These are phyloP conservation scores for Borealophlyctis nickersoniae DNA, from an alignment of 192 early-diverging fungal species.

Conservation along the genomic window DNA sequence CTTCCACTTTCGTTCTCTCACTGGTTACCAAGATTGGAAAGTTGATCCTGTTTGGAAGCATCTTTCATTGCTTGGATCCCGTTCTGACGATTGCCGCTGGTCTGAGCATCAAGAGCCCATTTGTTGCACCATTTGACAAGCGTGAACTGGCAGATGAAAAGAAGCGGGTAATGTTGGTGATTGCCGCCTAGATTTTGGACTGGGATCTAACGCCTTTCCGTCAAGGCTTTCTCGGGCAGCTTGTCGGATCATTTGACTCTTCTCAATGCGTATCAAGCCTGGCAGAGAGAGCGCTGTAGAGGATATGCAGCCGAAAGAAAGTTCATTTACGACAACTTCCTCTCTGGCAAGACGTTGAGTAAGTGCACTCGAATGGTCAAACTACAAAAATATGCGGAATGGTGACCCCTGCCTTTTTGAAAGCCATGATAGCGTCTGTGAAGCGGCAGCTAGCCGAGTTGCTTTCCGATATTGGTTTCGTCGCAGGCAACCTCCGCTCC, in stretches of 20 bases:
- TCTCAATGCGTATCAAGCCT: slow-evolving; percentile 41
- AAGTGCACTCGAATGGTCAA: no score
- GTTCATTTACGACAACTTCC: slow-evolving; percentile 41
- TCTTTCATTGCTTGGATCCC: slow-evolving; percentile 48
- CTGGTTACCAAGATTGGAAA: slow-evolving; percentile 68
- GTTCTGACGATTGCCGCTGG: slow-evolving; percentile 48
- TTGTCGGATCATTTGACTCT: slow-evolving; percentile 44
- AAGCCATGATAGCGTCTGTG: slow-evolving; percentile 35
- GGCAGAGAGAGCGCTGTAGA: slow-evolving; percentile 26
- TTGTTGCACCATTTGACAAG: slow-evolving; percentile 51
- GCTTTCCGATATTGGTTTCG: slow-evolving; percentile 41
- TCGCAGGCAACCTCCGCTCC: slow-evolving; percentile 15
- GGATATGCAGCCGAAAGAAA: slow-evolving; percentile 27
- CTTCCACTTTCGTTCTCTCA: no score
- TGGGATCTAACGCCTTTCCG: background rate
- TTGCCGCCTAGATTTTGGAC: background rate
- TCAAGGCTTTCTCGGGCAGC: slow-evolving; percentile 31
- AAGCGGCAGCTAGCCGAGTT: slow-evolving; percentile 46
- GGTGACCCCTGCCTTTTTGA: background rate
- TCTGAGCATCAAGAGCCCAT: slow-evolving; percentile 41
- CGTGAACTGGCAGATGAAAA: slow-evolving; percentile 38
- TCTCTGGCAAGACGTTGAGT: slow-evolving; percentile 29
- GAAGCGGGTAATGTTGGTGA: slow-evolving; percentile 10
- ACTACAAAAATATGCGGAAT: no score
- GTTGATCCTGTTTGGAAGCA: slow-evolving; percentile 55